Evolutionary conservation across 2,329 filamentous ascomycete species (phyloP), one percentile per base, ranked within the genome.

Genomic region (Colletotrichum trifolii): DNA sequence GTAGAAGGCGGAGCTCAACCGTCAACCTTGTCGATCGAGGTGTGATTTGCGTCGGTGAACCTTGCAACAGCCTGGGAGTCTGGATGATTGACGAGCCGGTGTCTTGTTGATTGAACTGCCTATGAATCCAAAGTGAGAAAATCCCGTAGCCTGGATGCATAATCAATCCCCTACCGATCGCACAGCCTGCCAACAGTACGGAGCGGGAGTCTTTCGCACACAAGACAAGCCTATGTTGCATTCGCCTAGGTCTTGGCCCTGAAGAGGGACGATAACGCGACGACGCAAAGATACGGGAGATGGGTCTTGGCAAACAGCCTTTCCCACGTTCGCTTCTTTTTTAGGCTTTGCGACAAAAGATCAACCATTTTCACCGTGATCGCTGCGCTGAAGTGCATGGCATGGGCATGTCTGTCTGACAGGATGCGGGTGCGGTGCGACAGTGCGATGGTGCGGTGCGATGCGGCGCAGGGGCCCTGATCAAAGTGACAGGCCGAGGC

Each of bases 281-380:
- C 17, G 42, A 42, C 25, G 62, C 62, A 52, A 49, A 50, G 42
- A 42, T 35, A 65, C 62, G 58, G 57, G 57, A 64, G 12, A 40
- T 42, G 34, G n/a, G 34, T 43, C 63, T 63, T 63, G 58, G 63
- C 63, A 35, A 25, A 5, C 25, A 25, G 25, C 4, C 40, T 34
- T 59, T 13, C 33, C 54, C 57, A 40, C 34, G 42, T 46, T 50
- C 43, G 38, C 15, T 55, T 65, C 42, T 47, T 57, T 48, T 54
- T 57, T 48, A 10, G 52, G 33, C 25, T 15, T 48, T 48, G 58
- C 46, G 58, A 57, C 63, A 17, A 52, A 39, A 46, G 47, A 66
- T 48, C 10, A 46, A 10, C 13, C 25, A 49, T 34, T 46, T 17
- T 17, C 43, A 33, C 43, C 7, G 43, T 39, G n/a, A 35, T 45